phyloP scores from a whole-genome alignment of 768 basidiomycete genomes.

The Lactifluus rugatus region DNA sequence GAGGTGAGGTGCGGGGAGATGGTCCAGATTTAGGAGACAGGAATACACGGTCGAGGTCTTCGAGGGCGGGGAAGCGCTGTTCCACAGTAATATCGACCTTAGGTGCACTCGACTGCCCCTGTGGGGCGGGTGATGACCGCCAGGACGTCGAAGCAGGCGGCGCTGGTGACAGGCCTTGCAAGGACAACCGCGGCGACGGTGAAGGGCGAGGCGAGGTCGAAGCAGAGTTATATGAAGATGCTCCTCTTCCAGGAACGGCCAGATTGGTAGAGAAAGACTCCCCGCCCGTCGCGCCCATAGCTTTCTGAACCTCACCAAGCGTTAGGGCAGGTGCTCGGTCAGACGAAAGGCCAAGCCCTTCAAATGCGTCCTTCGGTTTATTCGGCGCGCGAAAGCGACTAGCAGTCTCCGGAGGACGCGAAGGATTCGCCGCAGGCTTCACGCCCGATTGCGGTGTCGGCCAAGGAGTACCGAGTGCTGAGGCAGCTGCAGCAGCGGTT shows the following conservation, averaged over 20 bases:
- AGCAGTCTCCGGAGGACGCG: slow-evolving; percentile 3
- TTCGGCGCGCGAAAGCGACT: slow-evolving; percentile 9
- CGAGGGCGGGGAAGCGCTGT: slow-evolving; percentile 77
- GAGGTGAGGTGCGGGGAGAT: slow-evolving; percentile 5
- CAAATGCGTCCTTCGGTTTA: slow-evolving; percentile 61
- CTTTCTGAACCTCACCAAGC: slow-evolving; percentile 63
- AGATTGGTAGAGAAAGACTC: slow-evolving; percentile 5
- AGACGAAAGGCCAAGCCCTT: slow-evolving; percentile 53
- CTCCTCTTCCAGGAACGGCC: slow-evolving; percentile 8
- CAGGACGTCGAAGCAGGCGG: slow-evolving; percentile 13
- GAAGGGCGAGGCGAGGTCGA: slow-evolving; percentile 15
- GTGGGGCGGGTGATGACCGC: slow-evolving; percentile 12
- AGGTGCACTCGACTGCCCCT: slow-evolving; percentile 18
- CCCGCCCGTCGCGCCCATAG: slow-evolving; percentile 28
- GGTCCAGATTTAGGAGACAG: slow-evolving; percentile 22
- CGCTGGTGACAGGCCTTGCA: slow-evolving; percentile 11
- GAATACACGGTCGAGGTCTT: slow-evolving; percentile 63
- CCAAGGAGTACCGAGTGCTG: slow-evolving; percentile 4
- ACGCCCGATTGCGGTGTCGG: background rate
- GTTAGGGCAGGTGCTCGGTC: slow-evolving; percentile 47
- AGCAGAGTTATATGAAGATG: slow-evolving; percentile 3
- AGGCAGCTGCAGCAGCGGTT: background rate
- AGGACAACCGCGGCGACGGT: slow-evolving; percentile 11
- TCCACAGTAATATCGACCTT: slow-evolving; percentile 45
- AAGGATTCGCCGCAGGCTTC: slow-evolving; percentile 3